Evolutionary conservation across 441 rosid species (phyloP).

Genomic region (Mallotus repandus): DNA sequence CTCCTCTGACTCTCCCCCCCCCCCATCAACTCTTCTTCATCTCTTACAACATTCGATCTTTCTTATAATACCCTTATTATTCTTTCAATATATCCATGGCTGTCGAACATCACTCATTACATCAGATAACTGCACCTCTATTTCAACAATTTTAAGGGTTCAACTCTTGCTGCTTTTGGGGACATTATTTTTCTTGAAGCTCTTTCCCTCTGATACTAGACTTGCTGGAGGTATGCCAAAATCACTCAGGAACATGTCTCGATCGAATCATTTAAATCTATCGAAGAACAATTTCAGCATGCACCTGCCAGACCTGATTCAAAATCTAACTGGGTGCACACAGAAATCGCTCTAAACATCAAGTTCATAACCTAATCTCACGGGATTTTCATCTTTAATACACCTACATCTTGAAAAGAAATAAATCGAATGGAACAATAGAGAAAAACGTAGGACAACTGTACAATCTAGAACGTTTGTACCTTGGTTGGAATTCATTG

Average conservation of each 20-base stretch:
- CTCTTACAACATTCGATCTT: conserved; percentile 8
- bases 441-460: conserved; percentile 17
- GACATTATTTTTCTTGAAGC: conserved; percentile 1
- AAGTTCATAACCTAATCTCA: conserved; percentile 13
- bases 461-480: conserved; percentile 7
- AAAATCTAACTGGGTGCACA: conserved; percentile 2
- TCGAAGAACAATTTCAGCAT: neutral
- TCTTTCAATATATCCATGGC: neutral
- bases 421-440: conserved; percentile 10
- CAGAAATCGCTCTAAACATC: conserved; percentile 8
- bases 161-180: neutral
- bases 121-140: neutral
- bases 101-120: neutral
- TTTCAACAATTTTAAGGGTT: neutral
- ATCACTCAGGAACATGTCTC: conserved; percentile 8
- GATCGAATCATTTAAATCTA: neutral
- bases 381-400: conserved; percentile 6
- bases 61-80: neutral
- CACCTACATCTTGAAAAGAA: neutral
- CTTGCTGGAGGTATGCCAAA: conserved; percentile 1
- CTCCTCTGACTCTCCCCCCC: neutral
- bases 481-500: conserved; percentile 16
- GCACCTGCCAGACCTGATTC: neutral
- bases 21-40: conserved; percentile 8
- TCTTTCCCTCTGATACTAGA: conserved; percentile 13